phyloP scores from a whole-genome alignment of 1,284 basidiomycete species.

The Ceratobasidium sp. region DNA sequence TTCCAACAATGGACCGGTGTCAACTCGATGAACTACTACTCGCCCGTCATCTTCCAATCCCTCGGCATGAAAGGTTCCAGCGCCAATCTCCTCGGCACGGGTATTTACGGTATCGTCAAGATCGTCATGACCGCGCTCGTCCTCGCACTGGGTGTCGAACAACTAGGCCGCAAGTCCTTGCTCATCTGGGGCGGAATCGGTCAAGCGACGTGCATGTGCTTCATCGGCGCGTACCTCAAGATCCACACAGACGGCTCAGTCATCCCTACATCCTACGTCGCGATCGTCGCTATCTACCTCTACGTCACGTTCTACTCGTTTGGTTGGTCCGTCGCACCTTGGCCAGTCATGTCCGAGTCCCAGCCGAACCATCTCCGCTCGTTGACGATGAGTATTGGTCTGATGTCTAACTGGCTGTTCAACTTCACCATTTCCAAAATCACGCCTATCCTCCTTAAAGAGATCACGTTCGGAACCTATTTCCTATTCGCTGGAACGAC shows the following conservation, averaged over 20 bases:
- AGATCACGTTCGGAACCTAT: slow-evolving; percentile 55
- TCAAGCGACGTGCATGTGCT: slow-evolving; percentile 47
- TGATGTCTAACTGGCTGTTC: slow-evolving; percentile 51
- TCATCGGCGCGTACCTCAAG: slow-evolving; percentile 45
- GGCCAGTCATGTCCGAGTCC: slow-evolving; percentile 53
- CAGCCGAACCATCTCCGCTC: slow-evolving; percentile 55
- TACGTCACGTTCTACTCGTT: slow-evolving; percentile 51
- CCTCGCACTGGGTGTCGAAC: slow-evolving; percentile 49
- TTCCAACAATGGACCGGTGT: slow-evolving; percentile 53
- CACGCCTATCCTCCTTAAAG: slow-evolving; percentile 53
- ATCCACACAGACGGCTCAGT: slow-evolving; percentile 44
- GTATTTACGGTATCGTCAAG: slow-evolving; percentile 51
- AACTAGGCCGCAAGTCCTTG: slow-evolving; percentile 49
- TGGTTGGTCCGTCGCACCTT: slow-evolving; percentile 48
- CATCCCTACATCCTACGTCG: slow-evolving; percentile 48
- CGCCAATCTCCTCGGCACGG: slow-evolving; percentile 50
- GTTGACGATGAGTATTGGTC: slow-evolving; percentile 53
- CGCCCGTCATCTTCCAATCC: slow-evolving; percentile 51
- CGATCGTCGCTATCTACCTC: slow-evolving; percentile 50
- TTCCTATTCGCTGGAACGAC: slow-evolving; percentile 53
- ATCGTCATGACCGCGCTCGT: slow-evolving; percentile 49
- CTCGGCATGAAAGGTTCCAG: slow-evolving; percentile 53
- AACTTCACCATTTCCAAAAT: slow-evolving; percentile 55
- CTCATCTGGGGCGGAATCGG: slow-evolving; percentile 51
- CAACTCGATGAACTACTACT: slow-evolving; percentile 52